Conservation (phyloP, 768 basidiomycete genomes). For the Kwoniella dendrophila region DNA sequence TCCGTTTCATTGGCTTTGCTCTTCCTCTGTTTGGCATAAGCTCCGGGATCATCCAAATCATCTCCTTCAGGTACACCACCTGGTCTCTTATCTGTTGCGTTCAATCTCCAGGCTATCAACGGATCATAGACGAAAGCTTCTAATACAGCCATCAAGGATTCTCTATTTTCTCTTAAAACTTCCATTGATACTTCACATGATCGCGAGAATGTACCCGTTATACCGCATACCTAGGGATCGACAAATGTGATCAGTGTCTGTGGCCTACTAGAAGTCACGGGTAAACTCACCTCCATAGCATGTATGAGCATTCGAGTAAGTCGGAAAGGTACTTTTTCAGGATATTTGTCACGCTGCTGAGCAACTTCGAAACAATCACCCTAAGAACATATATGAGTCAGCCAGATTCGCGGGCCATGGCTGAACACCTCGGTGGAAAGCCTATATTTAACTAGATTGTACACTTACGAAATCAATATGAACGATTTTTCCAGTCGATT, state of each 20-base stretch:
- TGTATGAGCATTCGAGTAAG: constrained; percentile 97
- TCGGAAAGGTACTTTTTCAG: constrained; percentile 97
- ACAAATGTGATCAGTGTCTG: not conserved
- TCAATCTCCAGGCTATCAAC: constrained; percentile 92
- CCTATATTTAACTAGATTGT: not conserved
- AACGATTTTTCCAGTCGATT: constrained; percentile 88
- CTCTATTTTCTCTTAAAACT: constrained; percentile 93
- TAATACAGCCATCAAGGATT: constrained; percentile 97
- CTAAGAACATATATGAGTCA: constrained; percentile 24
- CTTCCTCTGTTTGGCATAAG: constrained; percentile 67
- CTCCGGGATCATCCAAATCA: constrained; percentile 28
- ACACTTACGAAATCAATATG: constrained; percentile 64
- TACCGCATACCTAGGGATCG: constrained; percentile 85
- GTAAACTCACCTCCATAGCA: constrained; percentile 85
- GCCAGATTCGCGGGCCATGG: too few species aligned
- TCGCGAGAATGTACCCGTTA: constrained; percentile 93
- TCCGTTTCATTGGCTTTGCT: constrained; percentile 90
- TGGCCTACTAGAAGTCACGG: not conserved
- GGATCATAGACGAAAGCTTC: constrained; percentile 99
- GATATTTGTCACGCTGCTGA: constrained; percentile 97
- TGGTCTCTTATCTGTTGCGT: constrained; percentile 73
- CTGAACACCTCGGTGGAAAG: not conserved
- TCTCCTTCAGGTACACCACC: constrained; percentile 67
- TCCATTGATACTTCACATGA: constrained; percentile 98
- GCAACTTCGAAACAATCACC: constrained; percentile 99